phyloP scores from a whole-genome alignment of 768 basidiomycete species.

The Pholiota molesta region DNA sequence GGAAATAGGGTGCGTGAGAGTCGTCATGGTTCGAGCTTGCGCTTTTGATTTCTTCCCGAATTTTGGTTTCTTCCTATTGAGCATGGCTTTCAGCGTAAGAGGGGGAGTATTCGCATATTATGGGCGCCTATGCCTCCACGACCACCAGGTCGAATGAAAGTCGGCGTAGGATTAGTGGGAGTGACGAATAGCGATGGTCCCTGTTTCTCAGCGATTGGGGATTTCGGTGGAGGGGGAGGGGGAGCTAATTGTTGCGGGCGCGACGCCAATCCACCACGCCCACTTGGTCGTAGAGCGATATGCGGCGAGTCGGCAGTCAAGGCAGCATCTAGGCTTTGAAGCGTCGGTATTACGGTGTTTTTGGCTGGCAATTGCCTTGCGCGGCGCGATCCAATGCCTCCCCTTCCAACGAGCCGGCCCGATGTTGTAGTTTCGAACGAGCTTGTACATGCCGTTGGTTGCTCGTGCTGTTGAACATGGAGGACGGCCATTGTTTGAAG shows the following conservation, averaged over 20 bases:
- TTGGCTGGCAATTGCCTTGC: slow-evolving; percentile 10
- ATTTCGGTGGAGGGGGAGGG: neutral
- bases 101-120: neutral
- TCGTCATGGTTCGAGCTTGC: slow-evolving; percentile 2
- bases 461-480: neutral
- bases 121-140: slow-evolving; percentile 10
- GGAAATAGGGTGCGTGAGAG: slow-evolving; percentile 11
- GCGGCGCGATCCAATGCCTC: slow-evolving; percentile 23
- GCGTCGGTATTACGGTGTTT: slow-evolving; percentile 2
- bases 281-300: slow-evolving; percentile 16
- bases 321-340: slow-evolving; percentile 3
- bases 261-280: slow-evolving; percentile 24
- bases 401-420: slow-evolving; percentile 23
- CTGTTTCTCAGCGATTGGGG: neutral
- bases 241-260: slow-evolving; percentile 18
- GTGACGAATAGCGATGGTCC: neutral
- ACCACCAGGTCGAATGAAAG: slow-evolving; percentile 13
- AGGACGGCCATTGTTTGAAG: neutral
- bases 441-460: slow-evolving; percentile 4
- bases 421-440: slow-evolving; percentile 14
- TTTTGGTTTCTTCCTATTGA: slow-evolving; percentile 9
- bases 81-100: slow-evolving; percentile 7
- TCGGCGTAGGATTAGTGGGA: neutral
- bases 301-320: neutral
- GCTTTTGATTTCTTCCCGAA: slow-evolving; percentile 1